Evolutionary conservation across 208 protist species (phyloP), one percentile per base, ranked within the genome.

Genomic region (Leishmania tarentolae): DNA sequence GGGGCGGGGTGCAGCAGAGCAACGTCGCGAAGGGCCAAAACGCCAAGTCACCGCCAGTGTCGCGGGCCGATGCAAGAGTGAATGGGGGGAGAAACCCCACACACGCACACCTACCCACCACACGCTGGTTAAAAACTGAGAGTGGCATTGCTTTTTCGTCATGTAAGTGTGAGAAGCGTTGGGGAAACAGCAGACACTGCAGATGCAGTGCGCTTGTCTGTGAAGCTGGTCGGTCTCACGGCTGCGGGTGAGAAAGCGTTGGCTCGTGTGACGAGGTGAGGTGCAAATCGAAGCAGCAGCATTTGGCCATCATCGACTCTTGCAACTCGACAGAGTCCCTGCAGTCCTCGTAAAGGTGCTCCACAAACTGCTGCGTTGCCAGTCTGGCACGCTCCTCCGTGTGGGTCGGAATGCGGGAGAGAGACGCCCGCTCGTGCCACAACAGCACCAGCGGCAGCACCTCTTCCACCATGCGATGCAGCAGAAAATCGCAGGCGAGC

Each of bases 381-480:
- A 76, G 24, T 57, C 83, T 84, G 5, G 94, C n/a, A 6, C 89
- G 88, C 75, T 92, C 87, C 63, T 98, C 93, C 8, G 92, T 96
- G 73, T 83, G 80, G 17, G 93, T 96, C 9, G 90, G 93, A 81
- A 98, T 95, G 78, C 91, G 86, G 31, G 88, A 80, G 1, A 91
- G 65, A 15, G 78, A 71, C 24, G 81, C 91, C 0, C 92, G 88
- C 85, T 96, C 91, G 82, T 95, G 91, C 93, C 94, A 98, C 24
- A 93, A 85, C 47, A 92, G 73, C 44, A 87, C 87, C 61, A 94
- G 57, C 28, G 93, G 93, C 47, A 96, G 82, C 35, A 98, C 92
- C 79, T 96, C 94, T 0, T 89, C 82, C 50, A 96, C 92, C 76
- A 94, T 91, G 6, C 94, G 90, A 57, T 88, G 81, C 37, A 83